These are phyloP conservation scores for Phytophthora chlamydospora DNA, from an alignment of 352 stramenopile species.

Conservation along the genomic window DNA sequence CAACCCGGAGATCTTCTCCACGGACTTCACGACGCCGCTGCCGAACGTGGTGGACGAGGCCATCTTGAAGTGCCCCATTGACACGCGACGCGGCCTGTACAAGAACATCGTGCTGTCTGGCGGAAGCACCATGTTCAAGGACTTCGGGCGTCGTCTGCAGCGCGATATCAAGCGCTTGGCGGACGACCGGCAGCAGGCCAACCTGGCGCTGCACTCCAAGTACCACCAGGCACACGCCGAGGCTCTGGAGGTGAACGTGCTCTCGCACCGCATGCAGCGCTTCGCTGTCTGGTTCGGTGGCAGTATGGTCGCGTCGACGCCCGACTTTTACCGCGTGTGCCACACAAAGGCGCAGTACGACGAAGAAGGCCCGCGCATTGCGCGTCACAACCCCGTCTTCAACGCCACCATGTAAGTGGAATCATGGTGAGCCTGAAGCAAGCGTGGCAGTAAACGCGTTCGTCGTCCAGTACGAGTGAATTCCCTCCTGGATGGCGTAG, in stretches of 20 bases:
- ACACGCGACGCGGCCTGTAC: slow-evolving; percentile 94
- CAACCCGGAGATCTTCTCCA: slow-evolving; percentile 96
- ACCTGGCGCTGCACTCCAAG: slow-evolving; percentile 81
- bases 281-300: slow-evolving; percentile 97
- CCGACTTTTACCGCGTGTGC: slow-evolving; percentile 95
- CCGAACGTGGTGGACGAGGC: slow-evolving; percentile 95
- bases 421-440: slow-evolving; percentile 4
- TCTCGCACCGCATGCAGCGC: slow-evolving; percentile 94
- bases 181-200: slow-evolving; percentile 90
- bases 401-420: slow-evolving; percentile 90
- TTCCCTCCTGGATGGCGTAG: slow-evolving; percentile 19
- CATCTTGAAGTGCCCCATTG: slow-evolving; percentile 96
- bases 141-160: slow-evolving; percentile 94
- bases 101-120: slow-evolving; percentile 97
- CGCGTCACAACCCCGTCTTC: slow-evolving; percentile 95
- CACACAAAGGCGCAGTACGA: slow-evolving; percentile 97
- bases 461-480: slow-evolving; percentile 31
- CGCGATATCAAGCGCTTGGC: slow-evolving; percentile 94
- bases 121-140: slow-evolving; percentile 97
- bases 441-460: slow-evolving; percentile 10
- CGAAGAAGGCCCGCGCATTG: slow-evolving; percentile 95
- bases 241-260: slow-evolving; percentile 93
- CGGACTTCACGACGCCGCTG: slow-evolving; percentile 92
- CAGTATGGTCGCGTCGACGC: slow-evolving; percentile 93
- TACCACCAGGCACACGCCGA: slow-evolving; percentile 70